Conservation (phyloP, 306 rosid species). For the Prinsepia uniflora region DNA sequence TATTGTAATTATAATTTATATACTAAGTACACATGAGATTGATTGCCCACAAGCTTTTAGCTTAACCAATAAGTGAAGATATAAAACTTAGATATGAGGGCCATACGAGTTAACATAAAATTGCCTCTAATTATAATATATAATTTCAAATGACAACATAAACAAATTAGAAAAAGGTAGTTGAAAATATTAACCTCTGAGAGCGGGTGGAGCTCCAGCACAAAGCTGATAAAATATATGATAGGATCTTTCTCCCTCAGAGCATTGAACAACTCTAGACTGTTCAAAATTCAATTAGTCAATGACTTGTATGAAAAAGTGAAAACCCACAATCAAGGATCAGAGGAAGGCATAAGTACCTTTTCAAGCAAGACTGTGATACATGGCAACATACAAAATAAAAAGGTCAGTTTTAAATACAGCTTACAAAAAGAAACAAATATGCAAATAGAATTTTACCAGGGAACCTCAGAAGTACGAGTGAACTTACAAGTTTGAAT, state of each 20-base stretch:
- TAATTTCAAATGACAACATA: too few species aligned
- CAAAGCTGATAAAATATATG: constrained; percentile 99
- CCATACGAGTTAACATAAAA: neutral
- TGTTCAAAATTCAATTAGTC: constrained; percentile 38
- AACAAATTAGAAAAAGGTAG: neutral
- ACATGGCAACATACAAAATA: constrained; percentile 33
- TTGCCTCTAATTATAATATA: neutral
- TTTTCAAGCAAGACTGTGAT: constrained; percentile 90
- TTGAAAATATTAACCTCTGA: constrained; percentile 49
- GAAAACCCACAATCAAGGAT: constrained; percentile 20
- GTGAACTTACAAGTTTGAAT: constrained; percentile 86
- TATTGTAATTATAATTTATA: neutral
- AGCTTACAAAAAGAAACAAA: neutral
- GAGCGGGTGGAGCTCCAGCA: constrained; percentile 82
- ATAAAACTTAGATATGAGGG: neutral
- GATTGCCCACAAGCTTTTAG: neutral
- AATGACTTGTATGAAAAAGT: constrained; percentile 19
- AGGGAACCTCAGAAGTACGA: constrained; percentile 20
- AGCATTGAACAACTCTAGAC: constrained; percentile 99
- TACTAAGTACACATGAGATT: neutral
- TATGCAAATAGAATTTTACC: constrained; percentile 13
- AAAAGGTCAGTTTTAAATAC: constrained; percentile 33
- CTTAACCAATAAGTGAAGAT: neutral
- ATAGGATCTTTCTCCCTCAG: constrained; percentile 93
- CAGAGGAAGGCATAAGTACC: constrained; percentile 50